Conservation (phyloP, 208 protist genomes). For the Crithidia acanthocephali region DNA sequence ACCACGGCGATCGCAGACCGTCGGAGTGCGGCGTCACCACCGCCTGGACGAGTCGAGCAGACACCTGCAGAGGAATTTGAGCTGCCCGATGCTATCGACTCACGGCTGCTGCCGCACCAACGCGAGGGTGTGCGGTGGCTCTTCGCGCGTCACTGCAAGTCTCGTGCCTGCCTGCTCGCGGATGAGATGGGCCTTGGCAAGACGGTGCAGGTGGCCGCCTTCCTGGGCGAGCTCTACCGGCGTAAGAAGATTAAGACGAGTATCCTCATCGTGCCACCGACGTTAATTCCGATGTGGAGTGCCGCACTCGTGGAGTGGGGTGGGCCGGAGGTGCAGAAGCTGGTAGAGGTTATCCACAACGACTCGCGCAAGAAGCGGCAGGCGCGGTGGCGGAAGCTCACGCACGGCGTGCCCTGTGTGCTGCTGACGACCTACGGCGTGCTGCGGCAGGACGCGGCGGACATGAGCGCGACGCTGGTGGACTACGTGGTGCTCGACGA, state of each 20-base stretch:
- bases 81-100: conserved; percentile 37
- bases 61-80: not conserved
- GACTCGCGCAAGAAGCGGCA: conserved; percentile 51
- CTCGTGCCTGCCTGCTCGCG: conserved; percentile 95
- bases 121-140: conserved; percentile 95
- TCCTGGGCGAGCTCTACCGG: conserved; percentile 88
- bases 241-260: conserved; percentile 86
- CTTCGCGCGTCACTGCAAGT: conserved; percentile 93
- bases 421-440: conserved; percentile 88
- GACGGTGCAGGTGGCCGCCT: conserved; percentile 96
- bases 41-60: no score
- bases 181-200: conserved; percentile 98
- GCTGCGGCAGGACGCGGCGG: conserved; percentile 67
- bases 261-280: conserved; percentile 93
- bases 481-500: conserved; percentile 90
- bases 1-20: not conserved
- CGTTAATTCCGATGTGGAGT: conserved; percentile 94
- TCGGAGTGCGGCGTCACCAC: not conserved
- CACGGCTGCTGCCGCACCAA: conserved; percentile 94
- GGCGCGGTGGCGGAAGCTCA: conserved; percentile 60
- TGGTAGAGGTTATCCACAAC: conserved; percentile 60
- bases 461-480: conserved; percentile 57
- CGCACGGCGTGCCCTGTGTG: conserved; percentile 54
- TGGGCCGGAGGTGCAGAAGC: conserved; percentile 6
- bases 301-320: conserved; percentile 87